Evolutionary conservation across 192 early-diverging fungal genomes (phyloP).

Genomic region (Coemansia nantahalensis): DNA sequence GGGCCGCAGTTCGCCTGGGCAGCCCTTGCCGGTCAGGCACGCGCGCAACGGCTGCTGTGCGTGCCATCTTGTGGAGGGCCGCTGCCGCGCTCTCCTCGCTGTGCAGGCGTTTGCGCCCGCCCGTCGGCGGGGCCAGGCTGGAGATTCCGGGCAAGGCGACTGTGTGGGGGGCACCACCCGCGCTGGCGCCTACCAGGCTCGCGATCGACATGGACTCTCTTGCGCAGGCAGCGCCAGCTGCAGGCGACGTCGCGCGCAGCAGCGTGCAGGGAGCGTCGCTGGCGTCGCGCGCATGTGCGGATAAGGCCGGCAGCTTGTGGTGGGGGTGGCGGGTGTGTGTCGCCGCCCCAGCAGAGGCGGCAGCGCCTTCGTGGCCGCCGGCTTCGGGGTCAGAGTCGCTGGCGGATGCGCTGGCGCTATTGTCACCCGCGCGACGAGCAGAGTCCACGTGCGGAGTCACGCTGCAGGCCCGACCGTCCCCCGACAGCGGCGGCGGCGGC

Average conservation of each 20-base stretch:
- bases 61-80: slow-evolving; percentile 31
- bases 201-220: slow-evolving; percentile 36
- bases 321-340: neutral
- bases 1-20: slow-evolving; percentile 3
- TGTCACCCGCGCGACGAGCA: neutral
- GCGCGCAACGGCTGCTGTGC: slow-evolving; percentile 3
- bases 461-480: neutral
- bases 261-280: no score
- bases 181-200: slow-evolving; percentile 11
- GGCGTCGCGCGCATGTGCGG: neutral
- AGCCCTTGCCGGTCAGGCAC: no score
- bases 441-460: no score
- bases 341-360: neutral
- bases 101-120: slow-evolving; percentile 8
- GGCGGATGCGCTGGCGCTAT: neutral
- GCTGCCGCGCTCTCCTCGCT: slow-evolving; percentile 10
- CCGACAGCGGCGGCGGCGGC: neutral
- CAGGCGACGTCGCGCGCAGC: no score
- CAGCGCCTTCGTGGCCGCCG: neutral
- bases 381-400: slow-evolving; percentile 6
- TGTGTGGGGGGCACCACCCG: neutral
- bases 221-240: neutral
- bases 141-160: slow-evolving; percentile 11
- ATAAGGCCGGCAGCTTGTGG: slow-evolving; percentile 22
- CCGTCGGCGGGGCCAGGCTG: neutral